Conservation (phyloP, 2,329 filamentous ascomycete genomes). For the Aotearoamyces nothofagi region DNA sequence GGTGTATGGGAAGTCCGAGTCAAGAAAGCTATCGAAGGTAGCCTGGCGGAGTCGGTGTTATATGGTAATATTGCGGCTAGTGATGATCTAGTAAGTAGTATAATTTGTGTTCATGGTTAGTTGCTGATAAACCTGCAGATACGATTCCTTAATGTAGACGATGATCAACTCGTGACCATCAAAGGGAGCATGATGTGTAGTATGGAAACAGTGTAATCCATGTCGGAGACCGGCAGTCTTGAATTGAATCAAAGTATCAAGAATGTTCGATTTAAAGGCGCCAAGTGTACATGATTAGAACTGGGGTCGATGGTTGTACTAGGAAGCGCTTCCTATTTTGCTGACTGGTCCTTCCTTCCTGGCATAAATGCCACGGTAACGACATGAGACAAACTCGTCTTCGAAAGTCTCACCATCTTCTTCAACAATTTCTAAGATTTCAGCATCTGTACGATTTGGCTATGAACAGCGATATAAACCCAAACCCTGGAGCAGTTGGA, state of each 20-base stretch:
- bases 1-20: constrained; percentile 92
- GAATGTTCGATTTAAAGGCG: too few relatives aligned
- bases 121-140: constrained; percentile 29
- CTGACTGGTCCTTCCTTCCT: neutral
- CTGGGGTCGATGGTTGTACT: too few relatives aligned
- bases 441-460: constrained; percentile 15
- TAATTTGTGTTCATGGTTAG: neutral
- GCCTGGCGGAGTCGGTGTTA: constrained; percentile 63
- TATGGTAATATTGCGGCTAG: constrained; percentile 48
- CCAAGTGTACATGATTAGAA: too few relatives aligned
- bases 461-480: constrained; percentile 21
- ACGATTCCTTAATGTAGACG: constrained; percentile 49
- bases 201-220: constrained; percentile 24
- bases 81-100: constrained; percentile 57
- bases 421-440: constrained; percentile 4
- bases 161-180: constrained; percentile 38
- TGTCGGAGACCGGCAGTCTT: too few relatives aligned
- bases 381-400: neutral
- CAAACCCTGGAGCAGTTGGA: constrained; percentile 24
- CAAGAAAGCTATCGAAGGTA: constrained; percentile 60
- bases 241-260: too few relatives aligned
- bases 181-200: constrained; percentile 39
- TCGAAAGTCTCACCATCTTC: neutral
- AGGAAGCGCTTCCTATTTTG: too few relatives aligned
- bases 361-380: too few relatives aligned